Conservation (phyloP, 2,329 filamentous ascomycete genomes). For the Falciphora oryzae region DNA sequence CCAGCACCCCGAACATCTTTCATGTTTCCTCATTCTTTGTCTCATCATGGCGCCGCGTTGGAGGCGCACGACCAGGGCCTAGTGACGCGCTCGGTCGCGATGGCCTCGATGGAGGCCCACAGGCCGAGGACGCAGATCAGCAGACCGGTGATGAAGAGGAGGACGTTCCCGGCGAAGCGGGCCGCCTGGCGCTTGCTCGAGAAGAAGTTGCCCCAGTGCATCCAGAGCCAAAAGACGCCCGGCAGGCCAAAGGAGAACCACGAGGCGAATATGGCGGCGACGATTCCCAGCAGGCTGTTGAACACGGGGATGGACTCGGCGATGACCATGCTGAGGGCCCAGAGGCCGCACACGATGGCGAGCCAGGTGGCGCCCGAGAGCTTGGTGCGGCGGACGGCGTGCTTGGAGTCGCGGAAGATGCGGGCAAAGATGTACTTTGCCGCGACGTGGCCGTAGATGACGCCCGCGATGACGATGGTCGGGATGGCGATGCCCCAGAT, state of each 20-base stretch:
- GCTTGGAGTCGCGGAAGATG: conserved; percentile 53
- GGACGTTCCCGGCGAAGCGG: conserved; percentile 27
- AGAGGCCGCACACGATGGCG: conserved; percentile 46
- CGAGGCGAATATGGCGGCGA: conserved; percentile 56
- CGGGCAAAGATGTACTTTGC: conserved; percentile 61
- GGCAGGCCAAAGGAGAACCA: conserved; percentile 58
- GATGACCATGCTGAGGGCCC: conserved; percentile 60
- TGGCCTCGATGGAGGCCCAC: conserved; percentile 33
- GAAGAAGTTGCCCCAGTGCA: conserved; percentile 37
- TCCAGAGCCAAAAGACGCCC: conserved; percentile 42
- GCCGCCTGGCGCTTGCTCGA: conserved; percentile 23
- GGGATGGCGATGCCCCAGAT: conserved; percentile 65
- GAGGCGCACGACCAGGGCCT: neutral
- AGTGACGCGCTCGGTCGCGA: conserved; percentile 16
- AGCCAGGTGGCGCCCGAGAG: conserved; percentile 53
- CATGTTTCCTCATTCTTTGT: neutral
- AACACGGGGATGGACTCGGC: conserved; percentile 66
- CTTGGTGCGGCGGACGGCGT: conserved; percentile 44
- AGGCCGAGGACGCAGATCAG: conserved; percentile 32
- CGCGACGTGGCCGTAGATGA: conserved; percentile 63
- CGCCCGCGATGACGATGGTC: conserved; percentile 65
- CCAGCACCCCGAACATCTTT: neutral
- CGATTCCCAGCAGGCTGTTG: conserved; percentile 56
- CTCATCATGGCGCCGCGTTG: neutral
- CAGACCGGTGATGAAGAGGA: conserved; percentile 28